These are phyloP conservation scores for Geotrichum histeridarum DNA, from an alignment of 1,139 yeast species.

Conservation along the genomic window DNA sequence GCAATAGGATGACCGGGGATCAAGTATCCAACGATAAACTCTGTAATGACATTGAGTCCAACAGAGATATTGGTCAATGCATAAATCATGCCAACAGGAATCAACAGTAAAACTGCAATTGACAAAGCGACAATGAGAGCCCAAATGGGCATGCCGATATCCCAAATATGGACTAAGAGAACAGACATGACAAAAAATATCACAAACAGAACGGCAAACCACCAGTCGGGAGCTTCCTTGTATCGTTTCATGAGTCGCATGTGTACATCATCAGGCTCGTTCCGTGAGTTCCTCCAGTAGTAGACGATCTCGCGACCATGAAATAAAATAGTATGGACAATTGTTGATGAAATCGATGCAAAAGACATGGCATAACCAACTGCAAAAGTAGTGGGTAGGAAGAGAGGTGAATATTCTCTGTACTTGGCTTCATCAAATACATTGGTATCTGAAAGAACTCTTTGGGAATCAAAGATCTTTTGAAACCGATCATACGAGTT, in stretches of 20 bases:
- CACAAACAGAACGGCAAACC: constrained; percentile 50
- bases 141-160: constrained; percentile 45
- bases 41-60: constrained; percentile 57
- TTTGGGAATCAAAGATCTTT: constrained; percentile 41
- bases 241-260: constrained; percentile 56
- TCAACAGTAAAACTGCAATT: constrained; percentile 48
- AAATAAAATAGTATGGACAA: constrained; percentile 51
- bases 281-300: constrained; percentile 44
- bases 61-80: constrained; percentile 53
- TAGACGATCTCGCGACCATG: constrained; percentile 51
- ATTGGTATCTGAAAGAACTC: constrained; percentile 44
- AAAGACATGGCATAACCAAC: constrained; percentile 58
- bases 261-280: constrained; percentile 55
- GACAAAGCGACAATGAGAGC: constrained; percentile 50
- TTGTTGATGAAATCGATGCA: constrained; percentile 57
- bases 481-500: constrained; percentile 46
- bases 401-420: constrained; percentile 53
- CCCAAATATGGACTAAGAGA: constrained; percentile 45
- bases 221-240: constrained; percentile 62
- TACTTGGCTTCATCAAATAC: constrained; percentile 48
- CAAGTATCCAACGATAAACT: constrained; percentile 58
- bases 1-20: constrained; percentile 61
- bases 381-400: constrained; percentile 59
- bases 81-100: constrained; percentile 52
- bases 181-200: constrained; percentile 49